Evolutionary conservation across 1,284 basidiomycete genomes (phyloP).

Genomic region (Pholiota adiposa): DNA sequence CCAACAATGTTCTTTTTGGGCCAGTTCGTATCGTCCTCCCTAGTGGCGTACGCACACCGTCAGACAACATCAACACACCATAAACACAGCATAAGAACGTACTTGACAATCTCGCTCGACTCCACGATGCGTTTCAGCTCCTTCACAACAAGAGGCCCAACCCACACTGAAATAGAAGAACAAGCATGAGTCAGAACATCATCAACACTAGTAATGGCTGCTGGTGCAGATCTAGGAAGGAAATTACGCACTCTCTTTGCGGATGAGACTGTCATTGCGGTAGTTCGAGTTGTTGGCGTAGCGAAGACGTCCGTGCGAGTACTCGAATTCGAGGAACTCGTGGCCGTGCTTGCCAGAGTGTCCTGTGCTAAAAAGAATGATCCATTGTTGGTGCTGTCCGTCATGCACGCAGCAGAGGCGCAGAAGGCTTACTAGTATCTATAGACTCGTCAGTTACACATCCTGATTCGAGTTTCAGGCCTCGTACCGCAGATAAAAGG

Average conservation of each 20-base stretch:
- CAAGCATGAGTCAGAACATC: too few relatives aligned
- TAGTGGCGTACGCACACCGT: slow-evolving; percentile 36
- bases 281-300: slow-evolving; percentile 99
- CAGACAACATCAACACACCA: not conserved
- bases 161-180: slow-evolving; percentile 74
- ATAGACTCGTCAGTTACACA: slow-evolving; percentile 4
- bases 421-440: slow-evolving; percentile 78
- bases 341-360: slow-evolving; percentile 97
- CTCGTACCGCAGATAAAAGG: slow-evolving; percentile 79
- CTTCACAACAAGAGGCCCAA: slow-evolving; percentile 88
- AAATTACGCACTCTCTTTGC: slow-evolving; percentile 91
- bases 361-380: slow-evolving; percentile 69
- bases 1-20: slow-evolving; percentile 99
- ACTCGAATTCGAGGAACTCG: slow-evolving; percentile 99
- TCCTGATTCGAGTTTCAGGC: slow-evolving; percentile 3
- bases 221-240: not conserved
- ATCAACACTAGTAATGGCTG: too few relatives aligned
- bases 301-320: slow-evolving; percentile 92
- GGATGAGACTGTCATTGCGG: slow-evolving; percentile 94
- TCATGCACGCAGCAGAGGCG: not conserved
- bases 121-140: slow-evolving; percentile 96
- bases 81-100: slow-evolving; percentile 5
- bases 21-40: slow-evolving; percentile 98
- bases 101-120: slow-evolving; percentile 96
- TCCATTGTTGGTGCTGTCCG: slow-evolving; percentile 5